Percentiles rank a stretch among this genome's conserved stretches.
These are phyloP conservation scores for Lactarius indigo DNA, from an alignment of 768 basidiomycete genomes.

Conservation along the genomic window DNA sequence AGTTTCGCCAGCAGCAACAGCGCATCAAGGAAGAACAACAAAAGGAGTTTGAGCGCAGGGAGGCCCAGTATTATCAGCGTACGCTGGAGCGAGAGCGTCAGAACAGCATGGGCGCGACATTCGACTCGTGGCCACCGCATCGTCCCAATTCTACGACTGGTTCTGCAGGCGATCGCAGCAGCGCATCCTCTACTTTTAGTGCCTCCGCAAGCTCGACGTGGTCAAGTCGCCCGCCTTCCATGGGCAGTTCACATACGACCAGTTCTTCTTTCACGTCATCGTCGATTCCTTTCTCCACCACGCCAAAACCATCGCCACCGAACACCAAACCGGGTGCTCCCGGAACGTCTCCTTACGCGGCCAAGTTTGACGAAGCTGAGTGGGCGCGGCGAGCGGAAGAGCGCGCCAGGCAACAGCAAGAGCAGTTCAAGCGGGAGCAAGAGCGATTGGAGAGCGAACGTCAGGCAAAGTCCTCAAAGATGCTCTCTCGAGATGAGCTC, in stretches of 20 bases:
- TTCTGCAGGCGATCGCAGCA: slow-evolving; percentile 24
- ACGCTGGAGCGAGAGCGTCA: slow-evolving; percentile 28
- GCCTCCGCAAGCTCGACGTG: slow-evolving; percentile 23
- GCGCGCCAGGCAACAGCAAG: slow-evolving; percentile 60
- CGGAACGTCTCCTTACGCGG: slow-evolving; percentile 26
- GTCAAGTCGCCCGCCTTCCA: slow-evolving; percentile 25
- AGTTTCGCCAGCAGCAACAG: slow-evolving; percentile 32
- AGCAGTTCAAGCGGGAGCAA: slow-evolving; percentile 66
- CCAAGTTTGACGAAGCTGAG: slow-evolving; percentile 43
- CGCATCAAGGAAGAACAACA: slow-evolving; percentile 33
- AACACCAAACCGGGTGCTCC: slow-evolving; percentile 18
- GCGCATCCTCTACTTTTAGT: slow-evolving; percentile 25
- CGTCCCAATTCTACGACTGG: slow-evolving; percentile 28
- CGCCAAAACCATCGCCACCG: slow-evolving; percentile 16
- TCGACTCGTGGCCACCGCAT: slow-evolving; percentile 24
- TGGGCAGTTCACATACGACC: slow-evolving; percentile 19
- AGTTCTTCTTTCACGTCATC: slow-evolving; percentile 13
- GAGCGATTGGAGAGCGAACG: slow-evolving; percentile 51
- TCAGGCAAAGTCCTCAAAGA: slow-evolving; percentile 37
- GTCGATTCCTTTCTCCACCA: slow-evolving; percentile 14
- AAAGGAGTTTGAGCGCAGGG: slow-evolving; percentile 28
- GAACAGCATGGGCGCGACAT: slow-evolving; percentile 29
- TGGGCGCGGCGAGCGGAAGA: slow-evolving; percentile 64
- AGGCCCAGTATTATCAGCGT: slow-evolving; percentile 22
- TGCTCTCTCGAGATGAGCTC: slow-evolving; percentile 55